Conservation (phyloP, 805 yeast genomes). For the Monosporozyma aerobia region DNA sequence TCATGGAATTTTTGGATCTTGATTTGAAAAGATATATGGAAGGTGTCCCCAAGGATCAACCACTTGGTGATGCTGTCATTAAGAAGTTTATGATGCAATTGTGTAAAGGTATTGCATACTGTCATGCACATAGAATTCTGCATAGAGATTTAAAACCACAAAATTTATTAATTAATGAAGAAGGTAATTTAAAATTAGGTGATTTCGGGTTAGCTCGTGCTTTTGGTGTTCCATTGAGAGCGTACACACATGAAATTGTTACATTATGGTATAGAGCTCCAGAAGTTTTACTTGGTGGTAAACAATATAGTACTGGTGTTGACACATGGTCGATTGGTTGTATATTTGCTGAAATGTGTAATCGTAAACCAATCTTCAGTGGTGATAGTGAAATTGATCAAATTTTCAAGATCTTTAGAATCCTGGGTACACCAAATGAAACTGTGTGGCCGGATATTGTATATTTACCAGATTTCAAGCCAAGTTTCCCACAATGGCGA, state of each 20-base stretch:
- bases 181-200: conserved; percentile 88
- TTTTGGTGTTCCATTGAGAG: conserved; percentile 94
- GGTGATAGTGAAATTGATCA: conserved; percentile 97
- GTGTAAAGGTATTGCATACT: conserved; percentile 68
- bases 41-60: conserved; percentile 73
- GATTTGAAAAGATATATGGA: conserved; percentile 96
- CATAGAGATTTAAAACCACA: conserved; percentile 89
- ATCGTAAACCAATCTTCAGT: conserved; percentile 95
- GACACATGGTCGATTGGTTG: conserved; percentile 99
- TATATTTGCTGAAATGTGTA: conserved; percentile 94
- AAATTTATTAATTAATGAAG: conserved; percentile 75
- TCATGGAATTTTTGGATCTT: conserved; percentile 86
- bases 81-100: conserved; percentile 93
- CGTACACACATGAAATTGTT: conserved; percentile 95
- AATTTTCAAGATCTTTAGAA: conserved; percentile 77
- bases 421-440: conserved; percentile 96
- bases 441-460: conserved; percentile 96
- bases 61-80: conserved; percentile 74
- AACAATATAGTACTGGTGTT: conserved; percentile 92
- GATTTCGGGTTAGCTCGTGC: conserved; percentile 97
- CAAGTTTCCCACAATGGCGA: conserved; percentile 74
- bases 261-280: conserved; percentile 98
- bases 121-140: conserved; percentile 56
- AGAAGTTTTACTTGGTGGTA: conserved; percentile 87
- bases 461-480: conserved; percentile 75